Evolutionary conservation across 169 alveolate species (phyloP), one percentile per base, ranked within the genome.

Genomic region (Babesia caballi): DNA sequence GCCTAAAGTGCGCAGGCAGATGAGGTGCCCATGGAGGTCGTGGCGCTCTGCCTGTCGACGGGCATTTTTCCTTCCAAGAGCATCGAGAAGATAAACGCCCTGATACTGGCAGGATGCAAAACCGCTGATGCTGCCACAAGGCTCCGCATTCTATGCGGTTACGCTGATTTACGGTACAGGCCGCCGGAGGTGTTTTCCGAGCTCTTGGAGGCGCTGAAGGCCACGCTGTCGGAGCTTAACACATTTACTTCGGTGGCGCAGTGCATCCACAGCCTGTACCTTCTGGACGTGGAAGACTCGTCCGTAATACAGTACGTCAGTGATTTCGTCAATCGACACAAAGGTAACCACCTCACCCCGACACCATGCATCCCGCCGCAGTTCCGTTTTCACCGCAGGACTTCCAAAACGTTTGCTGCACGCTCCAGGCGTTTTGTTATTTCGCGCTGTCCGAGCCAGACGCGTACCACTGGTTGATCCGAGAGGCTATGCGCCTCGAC

Each of bases 11-110:
- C 21, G n/a, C 50, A 44, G 73, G 60, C 27, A 21, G 36, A 47
- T 12, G 49, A 3, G 44, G 60, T 63, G 8, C 30, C 73, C 21
- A 28, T 63, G 36, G 49, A 46, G 6, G 73, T 47, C 5, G 49
- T 63, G 6, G 73, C 44, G 1, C 41, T 33, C 25, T 63, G 73
- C 47, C 17, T 47, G 47, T 1, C 17, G 27, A 21, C 63, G 30
- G 73, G 73, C 12, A 50, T 63, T 4, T 63, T 63, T 41, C 60
- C 73, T n/a, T 12, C 73, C 32, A 42, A 25, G 28, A 32, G 30
- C 25, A 47, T 47, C 15, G 42, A 63, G 9, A 12, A 30, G 19
- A 63, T 63, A 42, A 61, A 63, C 46, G 47, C 8, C 25, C 17
- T 47, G 4, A 49, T 63, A 7, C 3, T 1, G 3, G 30, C 3